Evolutionary conservation across 106 monocot species (phyloP).

Genomic region (Platanthera zijinensis): DNA sequence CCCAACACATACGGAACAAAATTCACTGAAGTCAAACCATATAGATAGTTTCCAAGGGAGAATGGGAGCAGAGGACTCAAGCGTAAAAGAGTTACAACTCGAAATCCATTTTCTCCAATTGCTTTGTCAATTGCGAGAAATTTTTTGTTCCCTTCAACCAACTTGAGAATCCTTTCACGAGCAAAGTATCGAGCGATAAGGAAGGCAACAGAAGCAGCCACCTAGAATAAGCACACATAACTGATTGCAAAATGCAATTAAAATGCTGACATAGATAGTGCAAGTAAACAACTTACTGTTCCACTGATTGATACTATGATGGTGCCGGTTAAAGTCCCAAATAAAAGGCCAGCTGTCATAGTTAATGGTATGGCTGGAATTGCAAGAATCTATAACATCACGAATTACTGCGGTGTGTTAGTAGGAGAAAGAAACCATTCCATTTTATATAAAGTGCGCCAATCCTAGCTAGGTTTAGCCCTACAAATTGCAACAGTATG

Average conservation of each 20-base stretch:
- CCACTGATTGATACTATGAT: constrained; percentile 95
- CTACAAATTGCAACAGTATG: neutral
- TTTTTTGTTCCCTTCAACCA: constrained; percentile 94
- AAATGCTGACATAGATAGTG: neutral
- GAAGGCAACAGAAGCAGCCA: constrained; percentile 83
- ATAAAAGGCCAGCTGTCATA: constrained; percentile 92
- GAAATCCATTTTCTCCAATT: constrained; percentile 95
- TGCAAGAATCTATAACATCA: constrained; percentile 66
- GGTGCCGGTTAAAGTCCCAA: constrained; percentile 78
- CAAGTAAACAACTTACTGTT: constrained; percentile 44
- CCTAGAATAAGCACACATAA: constrained; percentile 34
- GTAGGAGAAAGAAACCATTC: neutral
- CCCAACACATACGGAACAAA: constrained; percentile 88
- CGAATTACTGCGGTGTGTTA: neutral
- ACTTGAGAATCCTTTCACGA: constrained; percentile 84
- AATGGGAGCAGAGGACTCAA: constrained; percentile 94
- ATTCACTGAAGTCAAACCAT: constrained; percentile 97
- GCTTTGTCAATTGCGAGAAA: constrained; percentile 97
- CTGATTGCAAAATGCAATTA: neutral
- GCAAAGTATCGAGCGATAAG: constrained; percentile 98
- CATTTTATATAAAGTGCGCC: neutral
- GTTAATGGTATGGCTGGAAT: constrained; percentile 96
- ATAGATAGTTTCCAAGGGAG: constrained; percentile 91
- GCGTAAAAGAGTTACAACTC: constrained; percentile 84
- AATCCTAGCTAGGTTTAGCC: neutral